Evolutionary conservation across 495 filamentous ascomycete species (phyloP).

Genomic region (Penicillium lagena): DNA sequence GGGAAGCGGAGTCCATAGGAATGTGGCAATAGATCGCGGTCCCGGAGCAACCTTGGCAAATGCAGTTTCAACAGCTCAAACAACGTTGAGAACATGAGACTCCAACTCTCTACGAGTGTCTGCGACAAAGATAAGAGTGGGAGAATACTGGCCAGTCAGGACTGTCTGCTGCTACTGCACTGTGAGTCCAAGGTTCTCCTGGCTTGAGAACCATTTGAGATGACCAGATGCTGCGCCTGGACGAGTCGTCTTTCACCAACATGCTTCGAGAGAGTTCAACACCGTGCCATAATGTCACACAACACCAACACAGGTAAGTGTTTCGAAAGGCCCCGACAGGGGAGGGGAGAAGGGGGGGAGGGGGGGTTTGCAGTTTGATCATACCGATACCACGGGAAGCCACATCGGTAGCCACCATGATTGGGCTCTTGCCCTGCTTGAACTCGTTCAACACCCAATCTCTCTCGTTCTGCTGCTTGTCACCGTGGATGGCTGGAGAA

Average conservation of each 20-base stretch:
- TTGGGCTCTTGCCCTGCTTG: constrained; percentile 87
- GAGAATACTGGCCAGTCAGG: constrained; percentile 51
- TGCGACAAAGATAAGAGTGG: constrained; percentile 56
- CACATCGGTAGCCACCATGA: constrained; percentile 94
- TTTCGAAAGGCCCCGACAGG: constrained; percentile 26
- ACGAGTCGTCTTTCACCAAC: constrained; percentile 73
- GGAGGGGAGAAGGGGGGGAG: constrained; percentile 34
- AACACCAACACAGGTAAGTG: constrained; percentile 49
- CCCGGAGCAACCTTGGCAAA: constrained; percentile 60
- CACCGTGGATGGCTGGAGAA: constrained; percentile 82
- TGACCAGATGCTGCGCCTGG: constrained; percentile 71
- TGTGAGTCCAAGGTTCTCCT: constrained; percentile 79
- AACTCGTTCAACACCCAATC: constrained; percentile 99
- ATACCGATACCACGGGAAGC: constrained; percentile 99
- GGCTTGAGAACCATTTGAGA: constrained; percentile 62
- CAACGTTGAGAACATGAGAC: constrained; percentile 44
- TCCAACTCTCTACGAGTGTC: constrained; percentile 66
- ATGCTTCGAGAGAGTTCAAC: constrained; percentile 85
- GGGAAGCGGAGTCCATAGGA: constrained; percentile 41
- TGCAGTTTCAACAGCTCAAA: constrained; percentile 64
- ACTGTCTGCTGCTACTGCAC: constrained; percentile 65
- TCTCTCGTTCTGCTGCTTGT: constrained; percentile 99
- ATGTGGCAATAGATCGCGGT: constrained; percentile 58
- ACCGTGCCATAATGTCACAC: constrained; percentile 66
- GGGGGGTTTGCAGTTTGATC: constrained; percentile 59